Evolutionary conservation across 208 protist genomes (phyloP).

Genomic region (Tritrichomonas foetus): DNA sequence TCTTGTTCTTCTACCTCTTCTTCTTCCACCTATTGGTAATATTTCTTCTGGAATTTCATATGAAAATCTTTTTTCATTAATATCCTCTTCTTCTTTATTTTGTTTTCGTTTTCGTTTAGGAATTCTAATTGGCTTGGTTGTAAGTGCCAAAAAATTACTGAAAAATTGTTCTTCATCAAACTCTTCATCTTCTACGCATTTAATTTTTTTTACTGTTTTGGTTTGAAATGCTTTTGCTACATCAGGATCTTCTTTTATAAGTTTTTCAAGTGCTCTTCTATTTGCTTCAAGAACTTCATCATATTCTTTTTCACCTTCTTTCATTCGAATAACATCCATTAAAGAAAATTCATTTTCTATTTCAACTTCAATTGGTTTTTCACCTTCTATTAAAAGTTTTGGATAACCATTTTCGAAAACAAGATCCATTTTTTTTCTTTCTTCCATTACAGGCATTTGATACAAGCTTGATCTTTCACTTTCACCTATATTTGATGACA

Average conservation of each 20-base stretch:
- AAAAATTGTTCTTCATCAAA: not conserved
- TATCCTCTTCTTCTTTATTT: not conserved
- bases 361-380: not conserved
- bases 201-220: not conserved
- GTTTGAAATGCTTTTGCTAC: not conserved
- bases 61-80: not conserved
- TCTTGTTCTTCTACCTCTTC: not conserved
- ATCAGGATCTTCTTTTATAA: not conserved
- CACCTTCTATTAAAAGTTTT: not conserved
- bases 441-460: too few relatives aligned
- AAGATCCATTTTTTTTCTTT: not conserved
- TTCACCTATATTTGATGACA: too few relatives aligned
- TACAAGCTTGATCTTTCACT: too few relatives aligned
- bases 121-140: too few relatives aligned
- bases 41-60: not conserved
- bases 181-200: not conserved
- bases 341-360: not conserved
- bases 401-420: not conserved
- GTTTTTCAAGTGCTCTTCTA: not conserved
- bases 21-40: not conserved
- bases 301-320: not conserved
- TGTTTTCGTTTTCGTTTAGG: not conserved
- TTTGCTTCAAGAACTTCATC: not conserved
- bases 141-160: not conserved
- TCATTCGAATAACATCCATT: not conserved